A percentile compares a stretch with the other conserved stretches of the same genome.
phyloP scores from a whole-genome alignment of 306 rosid genomes.

The Cajanus cajan region DNA sequence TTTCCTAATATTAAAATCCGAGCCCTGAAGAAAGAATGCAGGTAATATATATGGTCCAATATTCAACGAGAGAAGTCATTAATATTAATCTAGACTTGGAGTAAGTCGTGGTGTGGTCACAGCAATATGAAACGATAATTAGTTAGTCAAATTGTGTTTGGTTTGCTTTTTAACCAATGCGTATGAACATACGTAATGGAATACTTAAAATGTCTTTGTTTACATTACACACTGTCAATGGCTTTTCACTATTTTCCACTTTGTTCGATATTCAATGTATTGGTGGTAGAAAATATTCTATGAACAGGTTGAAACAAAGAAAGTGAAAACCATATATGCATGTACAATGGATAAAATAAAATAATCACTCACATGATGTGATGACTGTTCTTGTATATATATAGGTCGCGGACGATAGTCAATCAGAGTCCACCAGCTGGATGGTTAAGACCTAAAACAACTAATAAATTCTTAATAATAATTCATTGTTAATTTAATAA shows the following conservation, averaged over 20 bases:
- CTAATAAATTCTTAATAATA: conserved; percentile 32
- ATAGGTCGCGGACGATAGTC: conserved; percentile 40
- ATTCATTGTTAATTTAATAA: neutral
- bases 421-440: conserved; percentile 43
- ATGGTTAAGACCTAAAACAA: conserved; percentile 30
- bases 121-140: neutral
- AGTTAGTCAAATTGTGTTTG: conserved; percentile 30
- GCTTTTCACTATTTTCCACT: neutral
- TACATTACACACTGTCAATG: neutral
- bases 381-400: neutral
- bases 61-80: neutral
- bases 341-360: conserved; percentile 8
- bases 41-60: conserved; percentile 13
- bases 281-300: conserved; percentile 1
- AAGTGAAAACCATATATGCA: neutral
- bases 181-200: conserved; percentile 17
- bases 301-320: conserved; percentile 14
- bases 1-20: neutral
- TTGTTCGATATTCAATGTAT: neutral
- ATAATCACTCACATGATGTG: neutral
- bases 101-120: neutral
- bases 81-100: neutral
- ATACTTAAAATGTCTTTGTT: neutral
- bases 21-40: neutral
- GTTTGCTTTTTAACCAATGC: conserved; percentile 22